Evolutionary conservation across 805 yeast species (phyloP).

Genomic region (Candida peoriensis): DNA sequence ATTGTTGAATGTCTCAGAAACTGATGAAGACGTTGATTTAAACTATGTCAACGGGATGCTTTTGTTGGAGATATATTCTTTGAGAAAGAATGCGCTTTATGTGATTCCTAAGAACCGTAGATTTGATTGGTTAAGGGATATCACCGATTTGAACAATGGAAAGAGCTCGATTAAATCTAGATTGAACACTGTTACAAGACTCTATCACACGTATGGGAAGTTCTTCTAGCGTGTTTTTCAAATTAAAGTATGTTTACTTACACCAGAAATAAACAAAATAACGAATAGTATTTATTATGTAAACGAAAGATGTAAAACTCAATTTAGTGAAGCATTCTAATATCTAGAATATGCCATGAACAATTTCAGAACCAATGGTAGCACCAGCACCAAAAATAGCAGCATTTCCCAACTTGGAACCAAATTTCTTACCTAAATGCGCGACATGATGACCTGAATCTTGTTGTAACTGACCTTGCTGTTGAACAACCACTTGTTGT

Average conservation of each 20-base stretch:
- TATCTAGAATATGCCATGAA: slow-evolving; percentile 68
- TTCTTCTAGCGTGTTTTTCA: slow-evolving; percentile 18
- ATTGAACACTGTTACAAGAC: slow-evolving; percentile 45
- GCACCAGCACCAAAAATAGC: slow-evolving; percentile 97
- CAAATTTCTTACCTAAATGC: slow-evolving; percentile 48
- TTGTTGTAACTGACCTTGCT: slow-evolving; percentile 24
- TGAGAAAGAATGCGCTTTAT: slow-evolving; percentile 43
- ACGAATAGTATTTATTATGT: too few relatives aligned
- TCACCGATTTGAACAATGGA: slow-evolving; percentile 50
- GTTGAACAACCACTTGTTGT: slow-evolving; percentile 25
- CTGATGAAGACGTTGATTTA: slow-evolving; percentile 19
- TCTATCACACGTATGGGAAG: slow-evolving; percentile 55
- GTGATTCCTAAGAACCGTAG: slow-evolving; percentile 47
- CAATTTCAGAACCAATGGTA: slow-evolving; percentile 78
- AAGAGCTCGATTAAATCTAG: slow-evolving; percentile 34
- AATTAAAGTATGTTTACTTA: too few relatives aligned
- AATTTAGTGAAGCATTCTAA: too few relatives aligned
- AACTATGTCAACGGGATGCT: slow-evolving; percentile 52
- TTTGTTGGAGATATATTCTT: slow-evolving; percentile 58
- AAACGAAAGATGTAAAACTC: too few relatives aligned
- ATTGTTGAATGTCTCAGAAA: slow-evolving; percentile 33
- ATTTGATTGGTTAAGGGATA: slow-evolving; percentile 57
- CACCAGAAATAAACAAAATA: too few relatives aligned
- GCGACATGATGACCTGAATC: slow-evolving; percentile 30
- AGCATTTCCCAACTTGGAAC: slow-evolving; percentile 84